Evolutionary conservation across 1,284 basidiomycete genomes (phyloP).

Genomic region (Cutaneotrichosporon daszewskae): DNA sequence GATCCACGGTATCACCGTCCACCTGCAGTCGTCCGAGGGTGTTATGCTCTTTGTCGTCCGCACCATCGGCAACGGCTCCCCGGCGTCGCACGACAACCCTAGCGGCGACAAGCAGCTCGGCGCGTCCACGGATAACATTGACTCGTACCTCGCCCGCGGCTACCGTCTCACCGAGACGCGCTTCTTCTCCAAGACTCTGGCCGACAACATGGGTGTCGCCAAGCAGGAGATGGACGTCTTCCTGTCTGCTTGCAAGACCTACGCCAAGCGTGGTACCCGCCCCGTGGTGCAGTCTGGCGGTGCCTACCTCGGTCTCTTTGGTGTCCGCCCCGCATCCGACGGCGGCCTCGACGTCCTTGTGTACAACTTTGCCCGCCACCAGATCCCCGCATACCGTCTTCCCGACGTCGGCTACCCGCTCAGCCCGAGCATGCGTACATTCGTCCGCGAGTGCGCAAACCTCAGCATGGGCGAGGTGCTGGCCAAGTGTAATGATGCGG

Average conservation of each 20-base stretch:
- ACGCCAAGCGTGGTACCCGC: slow-evolving; percentile 50
- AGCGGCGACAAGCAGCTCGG: slow-evolving; percentile 23
- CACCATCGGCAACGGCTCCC: slow-evolving; percentile 42
- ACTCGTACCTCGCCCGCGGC: slow-evolving; percentile 50
- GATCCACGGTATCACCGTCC: slow-evolving; percentile 44
- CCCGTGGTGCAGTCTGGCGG: slow-evolving; percentile 52
- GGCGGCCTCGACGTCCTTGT: slow-evolving; percentile 49
- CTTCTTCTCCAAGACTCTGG: slow-evolving; percentile 50
- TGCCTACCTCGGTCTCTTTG: slow-evolving; percentile 52
- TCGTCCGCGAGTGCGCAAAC: slow-evolving; percentile 46
- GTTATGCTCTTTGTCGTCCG: slow-evolving; percentile 53
- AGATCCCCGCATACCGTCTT: slow-evolving; percentile 53
- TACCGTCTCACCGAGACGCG: slow-evolving; percentile 52
- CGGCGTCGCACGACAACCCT: slow-evolving; percentile 28
- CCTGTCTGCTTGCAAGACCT: slow-evolving; percentile 51
- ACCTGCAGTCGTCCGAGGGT: slow-evolving; percentile 44
- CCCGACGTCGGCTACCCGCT: slow-evolving; percentile 50
- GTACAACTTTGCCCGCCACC: slow-evolving; percentile 53
- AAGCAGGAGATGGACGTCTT: slow-evolving; percentile 51
- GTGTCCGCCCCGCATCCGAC: slow-evolving; percentile 48
- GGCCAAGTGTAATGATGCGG: slow-evolving; percentile 44
- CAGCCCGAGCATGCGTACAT: slow-evolving; percentile 46
- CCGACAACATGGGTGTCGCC: slow-evolving; percentile 49
- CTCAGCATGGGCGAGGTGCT: slow-evolving; percentile 49
- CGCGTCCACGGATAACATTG: slow-evolving; percentile 39